Evolutionary conservation across 768 basidiomycete species (phyloP).

Genomic region (Pulveroboletus sp.): DNA sequence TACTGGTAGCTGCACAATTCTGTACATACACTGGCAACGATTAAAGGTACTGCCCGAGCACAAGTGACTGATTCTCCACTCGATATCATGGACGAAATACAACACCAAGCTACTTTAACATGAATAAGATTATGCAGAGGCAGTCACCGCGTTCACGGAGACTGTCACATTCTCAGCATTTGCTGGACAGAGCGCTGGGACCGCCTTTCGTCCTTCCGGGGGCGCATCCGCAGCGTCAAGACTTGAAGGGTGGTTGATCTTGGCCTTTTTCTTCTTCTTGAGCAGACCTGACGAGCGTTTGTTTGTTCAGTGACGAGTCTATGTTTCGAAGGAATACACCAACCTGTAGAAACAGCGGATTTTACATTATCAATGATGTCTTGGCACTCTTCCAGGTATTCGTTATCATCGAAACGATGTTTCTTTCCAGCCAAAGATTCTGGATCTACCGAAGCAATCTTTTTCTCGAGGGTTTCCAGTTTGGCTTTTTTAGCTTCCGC

Average conservation of each 20-base stretch:
- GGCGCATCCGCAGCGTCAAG: slow-evolving; percentile 23
- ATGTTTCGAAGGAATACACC: slow-evolving; percentile 17
- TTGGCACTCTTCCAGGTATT: slow-evolving; percentile 87
- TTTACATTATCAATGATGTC: slow-evolving; percentile 91
- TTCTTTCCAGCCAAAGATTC: slow-evolving; percentile 69
- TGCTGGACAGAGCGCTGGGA: neutral
- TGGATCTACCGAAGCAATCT: slow-evolving; percentile 48
- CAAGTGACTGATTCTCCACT: too few species aligned
- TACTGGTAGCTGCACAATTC: too few species aligned
- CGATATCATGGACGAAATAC: neutral
- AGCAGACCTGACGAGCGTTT: slow-evolving; percentile 52
- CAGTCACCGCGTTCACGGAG: slow-evolving; percentile 5
- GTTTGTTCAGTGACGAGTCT: slow-evolving; percentile 17
- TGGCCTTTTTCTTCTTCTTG: slow-evolving; percentile 76
- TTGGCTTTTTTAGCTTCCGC: slow-evolving; percentile 78
- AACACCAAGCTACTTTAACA: neutral
- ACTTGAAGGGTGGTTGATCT: slow-evolving; percentile 31
- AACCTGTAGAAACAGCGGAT: slow-evolving; percentile 84
- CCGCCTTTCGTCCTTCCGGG: slow-evolving; percentile 2
- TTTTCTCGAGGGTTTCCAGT: slow-evolving; percentile 80
- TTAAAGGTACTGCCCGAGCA: too few species aligned
- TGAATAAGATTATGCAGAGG: slow-evolving; percentile 8
- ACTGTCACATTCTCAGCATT: neutral
- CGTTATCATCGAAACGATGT: slow-evolving; percentile 87
- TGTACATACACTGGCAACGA: too few species aligned